Evolutionary conservation across 2,329 filamentous ascomycete genomes (phyloP), one percentile per base, ranked within the genome.

Genomic region (Fusarium piperis): DNA sequence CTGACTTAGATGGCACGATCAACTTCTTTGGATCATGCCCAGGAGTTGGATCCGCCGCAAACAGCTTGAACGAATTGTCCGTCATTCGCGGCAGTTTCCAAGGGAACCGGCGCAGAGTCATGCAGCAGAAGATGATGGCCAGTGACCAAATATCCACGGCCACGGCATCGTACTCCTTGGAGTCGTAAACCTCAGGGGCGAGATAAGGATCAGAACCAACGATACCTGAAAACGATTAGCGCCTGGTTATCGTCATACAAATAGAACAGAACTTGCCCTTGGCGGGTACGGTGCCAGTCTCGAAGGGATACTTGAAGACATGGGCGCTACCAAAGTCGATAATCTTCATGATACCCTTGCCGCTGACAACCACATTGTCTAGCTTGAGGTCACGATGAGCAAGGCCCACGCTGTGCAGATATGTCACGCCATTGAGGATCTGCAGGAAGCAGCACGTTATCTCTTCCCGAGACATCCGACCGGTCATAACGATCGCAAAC

Each of bases 311-410:
- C 77, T 93, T 91, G 84, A 97, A 99, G 41, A 99, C 95, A 73
- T 96, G 95, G 1, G 96, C 95, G 83, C 95, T 98, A 28, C 96
- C 96, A 82, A 99, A 99, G 81, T 99, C 96, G 77, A 99, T 99
- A 72, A 99, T 93, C 83, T 99, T 99, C 94, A 99, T 97, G 76
- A 99, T 98, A 3, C 96, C 96, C 77, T 93, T 90, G 78, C 97
- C 93, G 78, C 95, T 98, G 66, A 99, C 95, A 30, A 99, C 96
- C 20, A 99, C 96, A 75, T 99, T 99, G 83, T 99, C 96, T 76
- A 99, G 84, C 83, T 99, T 99, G 76, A 99, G 79, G 85, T 99
- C 96, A 48, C 96, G 91, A 82, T 99, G 96, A 12, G 96, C 95
- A 59, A 99, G 85, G 3, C 96, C 96, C 90, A 98, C 96, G 79